phyloP scores from a whole-genome alignment of 805 yeast species.

The Wickerhamomyces rabaulensis region DNA sequence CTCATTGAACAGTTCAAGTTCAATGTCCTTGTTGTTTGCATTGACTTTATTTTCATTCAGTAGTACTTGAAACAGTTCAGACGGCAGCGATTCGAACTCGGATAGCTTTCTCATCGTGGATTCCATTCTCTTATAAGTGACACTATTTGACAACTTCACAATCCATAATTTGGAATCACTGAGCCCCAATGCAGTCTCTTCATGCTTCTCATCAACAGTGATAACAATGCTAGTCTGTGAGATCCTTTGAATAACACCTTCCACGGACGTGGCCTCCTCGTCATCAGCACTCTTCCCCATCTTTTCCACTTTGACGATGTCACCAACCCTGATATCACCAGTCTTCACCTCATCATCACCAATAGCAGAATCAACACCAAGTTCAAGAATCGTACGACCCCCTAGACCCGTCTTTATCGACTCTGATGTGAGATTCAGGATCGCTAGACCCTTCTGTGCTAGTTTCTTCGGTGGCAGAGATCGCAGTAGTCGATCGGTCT shows the following conservation, averaged over 20 bases:
- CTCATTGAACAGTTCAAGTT: conserved; percentile 1
- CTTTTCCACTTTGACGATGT: not conserved
- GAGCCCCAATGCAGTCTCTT: conserved; percentile 42
- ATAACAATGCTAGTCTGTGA: conserved; percentile 44
- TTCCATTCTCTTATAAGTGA: conserved; percentile 75
- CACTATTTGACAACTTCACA: conserved; percentile 49
- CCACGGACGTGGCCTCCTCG: conserved; percentile 24
- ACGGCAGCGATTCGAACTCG: conserved; percentile 36
- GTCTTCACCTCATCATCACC: not conserved
- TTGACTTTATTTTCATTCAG: conserved; percentile 34
- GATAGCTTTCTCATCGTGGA: conserved; percentile 64
- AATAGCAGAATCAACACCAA: conserved; percentile 47
- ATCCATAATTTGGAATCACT: conserved; percentile 56
- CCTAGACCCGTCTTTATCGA: conserved; percentile 72
- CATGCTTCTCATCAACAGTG: conserved; percentile 53
- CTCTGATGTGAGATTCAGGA: conserved; percentile 56
- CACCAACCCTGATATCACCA: not conserved
- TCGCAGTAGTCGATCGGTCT: conserved; percentile 33
- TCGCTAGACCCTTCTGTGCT: conserved; percentile 70
- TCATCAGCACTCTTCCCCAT: not conserved
- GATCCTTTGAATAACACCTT: conserved; percentile 63
- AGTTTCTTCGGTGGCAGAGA: conserved; percentile 57
- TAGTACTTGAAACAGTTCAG: conserved; percentile 39
- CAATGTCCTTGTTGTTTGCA: conserved; percentile 26
- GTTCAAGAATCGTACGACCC: conserved; percentile 65